Evolutionary conservation across 345 rosid species (phyloP).

Genomic region (Schrenkiella parvula): DNA sequence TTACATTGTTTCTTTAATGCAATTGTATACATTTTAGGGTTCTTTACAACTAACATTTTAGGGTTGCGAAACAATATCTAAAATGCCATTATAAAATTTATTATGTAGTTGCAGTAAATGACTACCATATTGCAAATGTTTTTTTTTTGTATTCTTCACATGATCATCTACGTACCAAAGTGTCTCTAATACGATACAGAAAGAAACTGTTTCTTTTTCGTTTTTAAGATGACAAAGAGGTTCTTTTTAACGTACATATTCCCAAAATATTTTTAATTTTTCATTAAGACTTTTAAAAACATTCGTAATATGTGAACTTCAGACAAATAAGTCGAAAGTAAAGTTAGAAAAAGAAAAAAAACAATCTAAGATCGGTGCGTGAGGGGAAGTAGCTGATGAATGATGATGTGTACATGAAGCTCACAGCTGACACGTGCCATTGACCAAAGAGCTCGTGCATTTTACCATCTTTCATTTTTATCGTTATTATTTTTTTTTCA

Average conservation of each 20-base stretch:
- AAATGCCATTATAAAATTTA: neutral
- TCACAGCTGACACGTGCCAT: neutral
- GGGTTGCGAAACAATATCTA: neutral
- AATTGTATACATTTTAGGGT: neutral
- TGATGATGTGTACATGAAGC: constrained; percentile 1
- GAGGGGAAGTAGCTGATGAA: neutral
- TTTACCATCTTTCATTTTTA: neutral
- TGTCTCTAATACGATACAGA: neutral
- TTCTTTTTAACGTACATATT: neutral
- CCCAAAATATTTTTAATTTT: neutral
- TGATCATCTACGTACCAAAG: no score
- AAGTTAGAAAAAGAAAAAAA: neutral
- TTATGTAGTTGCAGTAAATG: no score
- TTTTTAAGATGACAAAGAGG: neutral
- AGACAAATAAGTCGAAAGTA: neutral
- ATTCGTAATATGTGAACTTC: no score
- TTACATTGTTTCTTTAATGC: neutral
- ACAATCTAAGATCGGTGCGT: neutral
- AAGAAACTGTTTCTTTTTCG: neutral
- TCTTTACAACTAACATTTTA: neutral
- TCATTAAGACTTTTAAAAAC: neutral
- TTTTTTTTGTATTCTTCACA: no score
- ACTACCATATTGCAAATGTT: no score
- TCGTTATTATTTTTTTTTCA: neutral
- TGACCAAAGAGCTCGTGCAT: constrained; percentile 1